Percentiles rank a stretch among this genome's conserved stretches.
These are phyloP conservation scores for Kwoniella sp. DNA, from an alignment of 768 basidiomycete species.

Conservation along the genomic window DNA sequence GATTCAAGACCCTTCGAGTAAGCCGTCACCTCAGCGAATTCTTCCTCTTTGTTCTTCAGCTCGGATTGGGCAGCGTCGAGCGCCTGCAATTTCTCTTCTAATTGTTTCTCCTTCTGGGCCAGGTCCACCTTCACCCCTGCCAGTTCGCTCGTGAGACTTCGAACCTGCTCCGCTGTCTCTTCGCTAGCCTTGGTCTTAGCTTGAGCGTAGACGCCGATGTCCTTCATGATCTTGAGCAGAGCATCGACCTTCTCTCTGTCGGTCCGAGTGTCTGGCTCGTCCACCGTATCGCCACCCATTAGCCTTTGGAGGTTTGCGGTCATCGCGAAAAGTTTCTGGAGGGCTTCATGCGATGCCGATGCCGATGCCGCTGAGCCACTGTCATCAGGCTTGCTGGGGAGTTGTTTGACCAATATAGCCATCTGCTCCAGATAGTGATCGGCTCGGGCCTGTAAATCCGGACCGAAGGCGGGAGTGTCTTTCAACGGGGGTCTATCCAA, in stretches of 20 bases:
- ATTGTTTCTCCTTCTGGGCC: background rate
- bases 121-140: background rate
- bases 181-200: background rate
- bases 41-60: background rate
- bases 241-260: background rate
- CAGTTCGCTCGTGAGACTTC: background rate
- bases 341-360: slow-evolving; percentile 51
- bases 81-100: background rate
- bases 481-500: background rate
- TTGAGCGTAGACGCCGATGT: background rate
- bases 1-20: slow-evolving; percentile 42
- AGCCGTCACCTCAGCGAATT: slow-evolving; percentile 11
- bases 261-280: background rate
- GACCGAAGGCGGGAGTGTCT: background rate
- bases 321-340: slow-evolving; percentile 59
- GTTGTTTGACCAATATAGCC: background rate
- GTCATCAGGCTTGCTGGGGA: background rate
- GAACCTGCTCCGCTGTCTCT: slow-evolving; percentile 3
- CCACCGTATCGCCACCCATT: background rate
- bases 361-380: background rate
- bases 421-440: background rate
- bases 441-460: background rate
- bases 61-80: background rate
- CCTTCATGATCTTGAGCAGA: background rate
- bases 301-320: slow-evolving; percentile 7